Conservation (phyloP, 169 alveolate species). For the Fabrea salina region DNA sequence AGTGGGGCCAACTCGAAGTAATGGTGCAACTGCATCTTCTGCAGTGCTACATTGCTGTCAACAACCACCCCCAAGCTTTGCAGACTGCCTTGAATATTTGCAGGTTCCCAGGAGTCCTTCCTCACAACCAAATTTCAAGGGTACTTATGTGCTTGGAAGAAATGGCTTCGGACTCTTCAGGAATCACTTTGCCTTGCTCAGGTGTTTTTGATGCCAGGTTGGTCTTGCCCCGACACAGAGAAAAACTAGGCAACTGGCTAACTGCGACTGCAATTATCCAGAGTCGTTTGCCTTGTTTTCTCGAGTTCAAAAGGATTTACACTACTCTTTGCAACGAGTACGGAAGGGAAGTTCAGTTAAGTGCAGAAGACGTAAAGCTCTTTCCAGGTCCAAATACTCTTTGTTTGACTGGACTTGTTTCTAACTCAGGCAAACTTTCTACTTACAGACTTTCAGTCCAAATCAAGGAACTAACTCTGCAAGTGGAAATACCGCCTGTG, state of each 20-base stretch:
- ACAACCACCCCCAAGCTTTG: neutral
- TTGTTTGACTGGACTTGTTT: neutral
- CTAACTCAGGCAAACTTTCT: neutral
- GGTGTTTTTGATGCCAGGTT: neutral
- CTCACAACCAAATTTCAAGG: neutral
- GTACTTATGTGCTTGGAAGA: neutral
- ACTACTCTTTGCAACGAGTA: neutral
- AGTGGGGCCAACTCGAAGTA: neutral
- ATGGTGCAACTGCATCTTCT: neutral
- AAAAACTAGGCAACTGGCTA: neutral
- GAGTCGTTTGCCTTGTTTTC: neutral
- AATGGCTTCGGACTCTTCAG: neutral
- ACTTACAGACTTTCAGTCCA: neutral
- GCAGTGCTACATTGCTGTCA: neutral
- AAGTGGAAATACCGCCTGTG: neutral
- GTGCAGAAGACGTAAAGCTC: neutral
- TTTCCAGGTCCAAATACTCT: neutral
- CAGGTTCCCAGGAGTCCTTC: neutral
- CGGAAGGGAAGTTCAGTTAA: neutral
- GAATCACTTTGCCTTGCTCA: neutral
- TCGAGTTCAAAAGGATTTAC: neutral
- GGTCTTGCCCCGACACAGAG: neutral
- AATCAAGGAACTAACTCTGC: neutral
- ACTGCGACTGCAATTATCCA: neutral
- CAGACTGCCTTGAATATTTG: neutral